These are phyloP conservation scores for Fusarium pseudocircinatum DNA, from an alignment of 2,329 filamentous ascomycete genomes.

Conservation along the genomic window DNA sequence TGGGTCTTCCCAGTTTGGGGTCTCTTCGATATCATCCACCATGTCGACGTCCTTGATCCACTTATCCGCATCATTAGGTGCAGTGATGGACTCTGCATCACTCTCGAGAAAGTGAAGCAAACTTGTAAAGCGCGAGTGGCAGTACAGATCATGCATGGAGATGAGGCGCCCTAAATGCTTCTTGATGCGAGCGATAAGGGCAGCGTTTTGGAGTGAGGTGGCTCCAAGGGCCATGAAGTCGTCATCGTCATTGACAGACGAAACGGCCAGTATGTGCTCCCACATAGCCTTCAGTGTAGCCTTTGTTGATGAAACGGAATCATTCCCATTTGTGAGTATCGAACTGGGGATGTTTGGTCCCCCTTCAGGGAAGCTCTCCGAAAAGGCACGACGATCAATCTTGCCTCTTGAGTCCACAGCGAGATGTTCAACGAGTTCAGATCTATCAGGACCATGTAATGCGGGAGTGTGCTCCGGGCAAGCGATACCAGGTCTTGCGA, in stretches of 20 bases:
- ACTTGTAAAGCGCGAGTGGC: neutral
- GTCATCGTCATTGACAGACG: neutral
- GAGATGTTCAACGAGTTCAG: neutral
- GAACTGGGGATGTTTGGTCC: neutral
- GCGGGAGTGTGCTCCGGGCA: neutral
- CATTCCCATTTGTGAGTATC: neutral
- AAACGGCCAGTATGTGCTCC: neutral
- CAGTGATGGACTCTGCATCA: neutral
- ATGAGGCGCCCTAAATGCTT: neutral
- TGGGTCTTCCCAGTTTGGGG: neutral
- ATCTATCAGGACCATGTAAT: neutral
- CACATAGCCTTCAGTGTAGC: neutral
- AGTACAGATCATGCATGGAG: constrained; percentile 4
- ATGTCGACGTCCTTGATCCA: neutral
- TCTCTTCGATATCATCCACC: neutral
- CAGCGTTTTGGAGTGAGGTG: neutral
- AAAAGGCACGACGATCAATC: neutral
- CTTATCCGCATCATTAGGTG: neutral
- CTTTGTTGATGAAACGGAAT: neutral
- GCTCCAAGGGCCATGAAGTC: neutral
- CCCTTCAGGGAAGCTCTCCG: neutral
- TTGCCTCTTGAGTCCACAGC: neutral
- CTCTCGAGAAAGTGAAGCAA: neutral
- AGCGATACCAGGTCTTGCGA: neutral
- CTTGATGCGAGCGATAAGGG: neutral